These are phyloP conservation scores for Panellus pusillus DNA, from an alignment of 768 basidiomycete species.

Conservation along the genomic window DNA sequence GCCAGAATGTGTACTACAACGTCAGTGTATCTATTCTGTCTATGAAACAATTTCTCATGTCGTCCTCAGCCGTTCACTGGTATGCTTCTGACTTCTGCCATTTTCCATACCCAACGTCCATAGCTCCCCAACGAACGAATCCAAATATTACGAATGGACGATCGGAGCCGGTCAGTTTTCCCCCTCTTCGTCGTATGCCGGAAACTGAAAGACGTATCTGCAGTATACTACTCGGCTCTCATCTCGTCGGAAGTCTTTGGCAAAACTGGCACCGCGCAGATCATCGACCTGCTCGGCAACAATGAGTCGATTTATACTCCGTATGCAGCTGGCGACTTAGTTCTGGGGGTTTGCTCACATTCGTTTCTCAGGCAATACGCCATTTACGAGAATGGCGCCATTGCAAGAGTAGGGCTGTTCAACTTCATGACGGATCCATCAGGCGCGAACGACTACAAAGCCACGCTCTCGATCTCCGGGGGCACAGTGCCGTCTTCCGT, in stretches of 20 bases:
- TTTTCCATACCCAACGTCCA: not conserved
- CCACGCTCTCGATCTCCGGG: conserved; percentile 48
- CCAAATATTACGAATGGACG: conserved; percentile 66
- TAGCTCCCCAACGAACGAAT: conserved; percentile 55
- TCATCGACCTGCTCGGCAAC: conserved; percentile 65
- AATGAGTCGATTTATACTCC: conserved; percentile 56
- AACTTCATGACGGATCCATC: conserved; percentile 68
- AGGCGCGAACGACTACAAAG: conserved; percentile 54
- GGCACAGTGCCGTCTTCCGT: conserved; percentile 47
- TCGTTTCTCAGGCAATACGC: conserved; percentile 41
- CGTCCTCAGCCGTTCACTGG: conserved; percentile 42
- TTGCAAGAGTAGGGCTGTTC: conserved; percentile 64
- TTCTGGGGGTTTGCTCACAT: too few relatives aligned
- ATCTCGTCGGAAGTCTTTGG: conserved; percentile 72
- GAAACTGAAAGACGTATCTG: conserved; percentile 12
- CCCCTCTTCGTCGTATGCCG: not conserved
- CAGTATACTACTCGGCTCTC: conserved; percentile 72
- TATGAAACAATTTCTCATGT: not conserved
- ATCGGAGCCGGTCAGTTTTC: conserved; percentile 39
- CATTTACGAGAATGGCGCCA: conserved; percentile 69
- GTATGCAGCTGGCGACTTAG: not conserved
- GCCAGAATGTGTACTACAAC: conserved; percentile 69
- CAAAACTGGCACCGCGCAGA: conserved; percentile 58
- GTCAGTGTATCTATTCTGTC: conserved; percentile 34
- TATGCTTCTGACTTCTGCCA: conserved; percentile 33